A percentile compares a stretch with the other conserved stretches of the same genome.
These are phyloP conservation scores for Groenewaldozyma tartarivorans DNA, from an alignment of 805 yeast genomes.

Conservation along the genomic window DNA sequence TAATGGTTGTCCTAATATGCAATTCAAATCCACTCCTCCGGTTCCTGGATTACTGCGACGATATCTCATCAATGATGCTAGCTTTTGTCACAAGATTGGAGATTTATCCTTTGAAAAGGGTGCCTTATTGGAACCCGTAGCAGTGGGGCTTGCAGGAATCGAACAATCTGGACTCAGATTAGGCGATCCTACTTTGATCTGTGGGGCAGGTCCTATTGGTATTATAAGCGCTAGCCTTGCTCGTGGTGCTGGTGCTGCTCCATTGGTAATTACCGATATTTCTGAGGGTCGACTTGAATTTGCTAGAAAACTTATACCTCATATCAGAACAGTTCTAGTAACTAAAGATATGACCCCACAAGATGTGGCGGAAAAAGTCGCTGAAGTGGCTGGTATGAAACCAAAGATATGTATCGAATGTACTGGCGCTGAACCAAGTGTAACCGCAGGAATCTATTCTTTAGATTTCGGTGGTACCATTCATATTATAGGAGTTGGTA, in stretches of 20 bases:
- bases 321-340: conserved; percentile 36
- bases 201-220: conserved; percentile 58
- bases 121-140: conserved; percentile 46
- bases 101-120: conserved; percentile 42
- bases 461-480: conserved; percentile 39
- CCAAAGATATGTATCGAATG: conserved; percentile 43
- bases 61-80: conserved; percentile 30
- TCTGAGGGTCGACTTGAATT: conserved; percentile 35
- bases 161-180: conserved; percentile 37
- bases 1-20: conserved; percentile 30
- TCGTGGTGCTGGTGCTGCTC: conserved; percentile 45
- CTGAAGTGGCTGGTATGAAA: conserved; percentile 29
- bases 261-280: conserved; percentile 43
- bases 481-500: conserved; percentile 45
- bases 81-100: conserved; percentile 29
- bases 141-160: conserved; percentile 46
- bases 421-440: conserved; percentile 44
- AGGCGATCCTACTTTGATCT: conserved; percentile 41
- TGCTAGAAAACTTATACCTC: conserved; percentile 39
- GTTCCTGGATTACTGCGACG: conserved; percentile 28
- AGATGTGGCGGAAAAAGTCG: conserved; percentile 21
- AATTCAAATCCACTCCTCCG: conserved; percentile 31
- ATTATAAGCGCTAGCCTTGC: conserved; percentile 39
- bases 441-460: conserved; percentile 38
- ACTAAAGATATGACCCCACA: conserved; percentile 30